phyloP scores from a whole-genome alignment of 495 filamentous ascomycete species.

The Aspergillus leporis region DNA sequence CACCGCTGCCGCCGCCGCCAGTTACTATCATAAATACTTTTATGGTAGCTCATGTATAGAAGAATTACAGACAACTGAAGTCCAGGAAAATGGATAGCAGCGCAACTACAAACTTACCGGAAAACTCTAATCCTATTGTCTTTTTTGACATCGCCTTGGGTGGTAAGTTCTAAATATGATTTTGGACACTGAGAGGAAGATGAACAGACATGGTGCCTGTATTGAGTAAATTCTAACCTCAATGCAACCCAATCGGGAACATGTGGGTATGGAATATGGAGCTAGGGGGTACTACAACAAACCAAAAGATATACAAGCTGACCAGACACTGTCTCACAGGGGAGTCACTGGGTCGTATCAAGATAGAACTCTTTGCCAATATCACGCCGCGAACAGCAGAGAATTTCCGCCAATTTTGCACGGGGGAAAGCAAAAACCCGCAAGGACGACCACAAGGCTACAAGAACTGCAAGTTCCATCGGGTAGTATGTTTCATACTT shows the following conservation, averaged over 20 bases:
- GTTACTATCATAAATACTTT: not conserved
- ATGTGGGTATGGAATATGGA: not conserved
- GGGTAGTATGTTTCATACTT: constrained; percentile 68
- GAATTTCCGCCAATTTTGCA: constrained; percentile 97
- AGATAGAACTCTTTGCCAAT: constrained; percentile 89
- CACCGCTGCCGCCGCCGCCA: too few species aligned
- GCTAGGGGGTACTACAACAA: not conserved
- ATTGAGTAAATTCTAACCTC: not conserved
- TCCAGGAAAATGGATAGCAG: constrained; percentile 9
- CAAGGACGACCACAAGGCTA: constrained; percentile 87
- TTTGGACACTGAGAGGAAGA: not conserved
- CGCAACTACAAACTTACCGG: not conserved
- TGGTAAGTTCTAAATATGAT: constrained; percentile 55
- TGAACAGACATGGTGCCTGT: not conserved
- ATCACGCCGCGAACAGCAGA: constrained; percentile 86
- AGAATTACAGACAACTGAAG: not conserved
- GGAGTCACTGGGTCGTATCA: constrained; percentile 86
- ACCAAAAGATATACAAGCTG: not conserved
- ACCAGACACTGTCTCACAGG: constrained; percentile 48
- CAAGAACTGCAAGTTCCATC: constrained; percentile 92
- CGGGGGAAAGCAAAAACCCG: constrained; percentile 82
- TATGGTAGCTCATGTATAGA: not conserved
- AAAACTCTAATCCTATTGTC: constrained; percentile 60
- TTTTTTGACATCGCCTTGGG: constrained; percentile 95
- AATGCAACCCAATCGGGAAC: not conserved